phyloP scores from a whole-genome alignment of 495 filamentous ascomycete genomes.

The Aspergillus conjunctus region DNA sequence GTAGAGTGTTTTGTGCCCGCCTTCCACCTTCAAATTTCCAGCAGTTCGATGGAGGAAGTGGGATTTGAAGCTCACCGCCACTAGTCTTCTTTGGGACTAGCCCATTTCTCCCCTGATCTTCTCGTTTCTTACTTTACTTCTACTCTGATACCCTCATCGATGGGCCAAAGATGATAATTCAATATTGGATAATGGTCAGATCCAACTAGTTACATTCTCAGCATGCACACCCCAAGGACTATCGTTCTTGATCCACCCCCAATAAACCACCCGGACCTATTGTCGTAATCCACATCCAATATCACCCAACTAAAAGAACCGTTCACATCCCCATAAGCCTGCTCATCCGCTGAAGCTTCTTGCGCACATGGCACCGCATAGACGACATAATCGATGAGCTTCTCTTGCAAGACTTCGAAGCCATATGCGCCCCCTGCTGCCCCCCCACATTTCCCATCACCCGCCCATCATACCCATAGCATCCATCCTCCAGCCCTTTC shows the following conservation, averaged over 20 bases:
- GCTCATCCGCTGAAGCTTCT: constrained; percentile 16
- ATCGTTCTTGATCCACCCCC: no score
- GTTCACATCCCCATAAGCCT: constrained; percentile 16
- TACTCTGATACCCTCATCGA: neutral
- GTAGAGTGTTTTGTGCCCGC: constrained; percentile 28
- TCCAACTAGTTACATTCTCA: no score
- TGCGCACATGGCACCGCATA: constrained; percentile 15
- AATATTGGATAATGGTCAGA: no score
- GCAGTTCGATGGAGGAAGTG: constrained; percentile 28
- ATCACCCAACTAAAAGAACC: neutral
- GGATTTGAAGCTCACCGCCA: constrained; percentile 35
- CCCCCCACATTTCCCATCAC: neutral
- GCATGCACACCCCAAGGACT: no score
- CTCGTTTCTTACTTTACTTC: neutral
- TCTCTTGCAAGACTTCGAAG: constrained; percentile 10
- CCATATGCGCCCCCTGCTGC: neutral
- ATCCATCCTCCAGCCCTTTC: neutral
- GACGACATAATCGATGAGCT: constrained; percentile 10
- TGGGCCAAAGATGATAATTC: no score
- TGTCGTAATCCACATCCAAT: no score
- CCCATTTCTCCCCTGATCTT: constrained; percentile 18
- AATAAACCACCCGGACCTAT: no score
- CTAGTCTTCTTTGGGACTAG: constrained; percentile 25
- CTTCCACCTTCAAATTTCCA: constrained; percentile 35
- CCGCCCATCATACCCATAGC: constrained; percentile 9